Percentiles rank a stretch among this genome's conserved stretches.
phyloP scores from a whole-genome alignment of 1,139 yeast species.

The Kodamaea fungicola region DNA sequence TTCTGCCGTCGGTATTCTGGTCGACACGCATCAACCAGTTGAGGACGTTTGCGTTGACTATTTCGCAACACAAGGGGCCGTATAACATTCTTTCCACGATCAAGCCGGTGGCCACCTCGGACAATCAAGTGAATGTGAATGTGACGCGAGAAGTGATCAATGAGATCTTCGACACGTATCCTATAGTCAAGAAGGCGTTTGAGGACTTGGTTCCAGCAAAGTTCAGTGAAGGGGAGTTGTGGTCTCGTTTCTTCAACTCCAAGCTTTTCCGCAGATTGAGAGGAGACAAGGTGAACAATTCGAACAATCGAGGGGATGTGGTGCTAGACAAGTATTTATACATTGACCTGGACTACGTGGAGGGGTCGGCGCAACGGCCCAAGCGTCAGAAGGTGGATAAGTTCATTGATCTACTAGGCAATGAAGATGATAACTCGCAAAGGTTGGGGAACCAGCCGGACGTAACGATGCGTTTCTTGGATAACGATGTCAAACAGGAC shows the following conservation, averaged over 20 bases:
- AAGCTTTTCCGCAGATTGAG: conserved; percentile 80
- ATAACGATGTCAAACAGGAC: conserved; percentile 24
- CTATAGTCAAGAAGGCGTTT: conserved; percentile 86
- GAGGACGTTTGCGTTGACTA: conserved; percentile 81
- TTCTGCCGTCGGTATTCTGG: conserved; percentile 88
- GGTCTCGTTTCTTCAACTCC: conserved; percentile 96
- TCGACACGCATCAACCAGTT: conserved; percentile 73
- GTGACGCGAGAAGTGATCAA: conserved; percentile 87
- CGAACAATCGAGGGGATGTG: conserved; percentile 78
- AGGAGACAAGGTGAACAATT: conserved; percentile 75
- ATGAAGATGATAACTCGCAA: conserved; percentile 76
- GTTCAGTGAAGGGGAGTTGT: conserved; percentile 83
- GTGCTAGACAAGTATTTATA: conserved; percentile 79
- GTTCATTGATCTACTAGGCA: conserved; percentile 73
- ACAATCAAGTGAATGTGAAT: conserved; percentile 86
- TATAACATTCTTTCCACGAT: conserved; percentile 92
- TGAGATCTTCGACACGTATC: conserved; percentile 90
- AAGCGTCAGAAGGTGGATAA: conserved; percentile 37
- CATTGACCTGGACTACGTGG: conserved; percentile 48
- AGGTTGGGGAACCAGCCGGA: conserved; percentile 81
- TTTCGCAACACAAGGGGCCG: conserved; percentile 85
- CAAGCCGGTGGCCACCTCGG: conserved; percentile 87
- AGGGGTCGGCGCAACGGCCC: conserved; percentile 29
- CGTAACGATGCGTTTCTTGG: conserved; percentile 80
- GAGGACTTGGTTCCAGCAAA: conserved; percentile 82